Conservation (phyloP, 164 flowering plant species). For the Euptelea pleiosperma region DNA sequence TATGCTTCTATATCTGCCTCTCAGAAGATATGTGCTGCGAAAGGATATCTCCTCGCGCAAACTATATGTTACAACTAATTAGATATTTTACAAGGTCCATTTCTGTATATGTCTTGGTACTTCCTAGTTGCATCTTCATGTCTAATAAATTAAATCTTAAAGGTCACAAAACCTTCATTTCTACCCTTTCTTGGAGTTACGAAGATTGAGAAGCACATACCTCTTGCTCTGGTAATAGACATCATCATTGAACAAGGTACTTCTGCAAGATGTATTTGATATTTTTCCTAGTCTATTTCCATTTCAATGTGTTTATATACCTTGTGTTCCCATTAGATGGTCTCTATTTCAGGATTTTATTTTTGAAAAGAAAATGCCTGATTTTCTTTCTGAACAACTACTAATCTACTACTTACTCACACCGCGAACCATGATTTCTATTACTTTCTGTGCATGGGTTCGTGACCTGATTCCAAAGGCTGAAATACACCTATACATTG, state of each 20-base stretch:
- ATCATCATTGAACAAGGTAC: conserved; percentile 86
- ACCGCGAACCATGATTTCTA: no score
- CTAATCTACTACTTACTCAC: no score
- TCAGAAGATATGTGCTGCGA: conserved; percentile 54
- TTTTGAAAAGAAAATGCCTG: no score
- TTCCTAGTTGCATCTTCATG: conserved; percentile 1
- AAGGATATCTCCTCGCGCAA: conserved; percentile 65
- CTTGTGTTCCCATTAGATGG: not conserved
- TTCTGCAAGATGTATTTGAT: not conserved
- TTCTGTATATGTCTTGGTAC: not conserved
- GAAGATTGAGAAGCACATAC: conserved; percentile 55
- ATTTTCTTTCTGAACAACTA: no score
- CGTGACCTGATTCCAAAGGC: no score
- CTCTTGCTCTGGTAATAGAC: conserved; percentile 63
- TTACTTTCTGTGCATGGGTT: no score
- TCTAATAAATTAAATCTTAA: conserved; percentile 8
- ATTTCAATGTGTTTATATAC: not conserved
- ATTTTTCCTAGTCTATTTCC: not conserved
- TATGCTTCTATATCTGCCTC: conserved; percentile 70
- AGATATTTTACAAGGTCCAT: conserved; percentile 73
- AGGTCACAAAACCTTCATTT: conserved; percentile 73
- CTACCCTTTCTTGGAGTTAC: conserved; percentile 58
- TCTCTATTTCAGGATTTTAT: no score
- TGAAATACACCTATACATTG: no score
- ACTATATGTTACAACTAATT: conserved; percentile 60